Evolutionary conservation across 2,329 filamentous ascomycete genomes (phyloP), one percentile per base, ranked within the genome.

Genomic region (Scopulariopsis brevicaulis): DNA sequence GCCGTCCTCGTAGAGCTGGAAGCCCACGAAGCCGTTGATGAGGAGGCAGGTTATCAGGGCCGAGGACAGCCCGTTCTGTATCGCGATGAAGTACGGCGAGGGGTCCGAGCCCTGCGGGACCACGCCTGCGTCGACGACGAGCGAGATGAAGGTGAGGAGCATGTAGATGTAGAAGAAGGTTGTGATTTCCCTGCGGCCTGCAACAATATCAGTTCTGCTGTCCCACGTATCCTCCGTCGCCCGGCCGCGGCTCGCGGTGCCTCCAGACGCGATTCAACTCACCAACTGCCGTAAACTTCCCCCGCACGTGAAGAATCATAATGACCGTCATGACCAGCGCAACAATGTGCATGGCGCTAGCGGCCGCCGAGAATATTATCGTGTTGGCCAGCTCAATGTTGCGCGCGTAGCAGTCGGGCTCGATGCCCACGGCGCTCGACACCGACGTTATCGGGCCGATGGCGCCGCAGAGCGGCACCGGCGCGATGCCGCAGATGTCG

Each of bases 91-190:
- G 77, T 96, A 99, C 0, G 92, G 87, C 66, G 92, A 96, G 1
- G 90, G 82, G 2, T 74, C 78, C 56, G 86, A 90, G 59, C 88
- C 87, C 1, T 92, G 89, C 4, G 93, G 90, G 22, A 95, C 85
- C 54, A 97, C 94, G 55, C 94, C 94, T 56, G 93, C 89, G 68
- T 99, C 94, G 67, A 99, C 85, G 65, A 94, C 81, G 62, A 99
- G 84, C 10, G 93, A 96, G 67, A 88, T 80, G 71, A 94, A 87
- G 28, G 91, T 96, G 56, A 97, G 82, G 43, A 93, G 78, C 80
- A 96, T 88, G 77, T 96, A 99, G 63, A 96, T 80, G 77, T 97
- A 97, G 79, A 99, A 99, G 79, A 99, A 97, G 54, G 87, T 89
- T 55, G 90, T 88, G 62, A 86, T 84, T 71, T 86, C 82, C 69